Percentiles rank a stretch among this genome's conserved stretches.
These are phyloP conservation scores for Calocybe gambosa DNA, from an alignment of 1,284 basidiomycete species.

Conservation along the genomic window DNA sequence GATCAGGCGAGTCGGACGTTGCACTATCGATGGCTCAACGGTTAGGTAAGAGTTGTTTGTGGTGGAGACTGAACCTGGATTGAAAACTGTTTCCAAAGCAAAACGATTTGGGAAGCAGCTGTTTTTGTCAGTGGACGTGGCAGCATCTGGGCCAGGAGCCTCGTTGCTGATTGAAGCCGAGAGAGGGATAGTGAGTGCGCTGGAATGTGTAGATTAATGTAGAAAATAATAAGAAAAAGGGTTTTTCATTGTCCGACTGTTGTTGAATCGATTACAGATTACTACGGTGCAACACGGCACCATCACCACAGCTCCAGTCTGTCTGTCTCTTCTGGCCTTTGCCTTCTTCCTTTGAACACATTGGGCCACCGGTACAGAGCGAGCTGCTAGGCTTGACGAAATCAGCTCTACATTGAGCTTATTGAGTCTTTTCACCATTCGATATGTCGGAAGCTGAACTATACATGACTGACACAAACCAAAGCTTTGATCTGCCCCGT, in stretches of 20 bases:
- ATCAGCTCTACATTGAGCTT: constrained; percentile 6
- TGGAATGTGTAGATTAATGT: constrained; percentile 30
- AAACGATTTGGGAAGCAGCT: constrained; percentile 59
- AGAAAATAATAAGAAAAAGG: constrained; percentile 7
- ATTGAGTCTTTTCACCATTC: constrained; percentile 13
- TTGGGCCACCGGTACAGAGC: background rate
- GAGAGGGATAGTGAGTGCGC: constrained; percentile 43
- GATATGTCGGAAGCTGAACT: constrained; percentile 39
- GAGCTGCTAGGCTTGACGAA: constrained; percentile 8
- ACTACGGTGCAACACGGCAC: constrained; percentile 17
- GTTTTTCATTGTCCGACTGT: constrained; percentile 14
- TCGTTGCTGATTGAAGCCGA: constrained; percentile 49
- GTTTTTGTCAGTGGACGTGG: constrained; percentile 65
- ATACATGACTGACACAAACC: constrained; percentile 43
- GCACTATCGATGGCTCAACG: constrained; percentile 72
- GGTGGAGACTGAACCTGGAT: constrained; percentile 9
- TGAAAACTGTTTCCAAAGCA: constrained; percentile 33
- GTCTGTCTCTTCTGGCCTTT: background rate
- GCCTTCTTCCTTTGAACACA: constrained; percentile 5
- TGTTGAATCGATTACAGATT: constrained; percentile 18
- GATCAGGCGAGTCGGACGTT: constrained; percentile 56
- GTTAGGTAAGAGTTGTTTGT: constrained; percentile 50
- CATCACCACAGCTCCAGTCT: background rate
- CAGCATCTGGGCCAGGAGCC: constrained; percentile 39
- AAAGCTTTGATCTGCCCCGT: constrained; percentile 67